Base-by-base conservation (phyloP, 2,329 filamentous ascomycete species). In the Tolypocladium guangdongense region DNA sequence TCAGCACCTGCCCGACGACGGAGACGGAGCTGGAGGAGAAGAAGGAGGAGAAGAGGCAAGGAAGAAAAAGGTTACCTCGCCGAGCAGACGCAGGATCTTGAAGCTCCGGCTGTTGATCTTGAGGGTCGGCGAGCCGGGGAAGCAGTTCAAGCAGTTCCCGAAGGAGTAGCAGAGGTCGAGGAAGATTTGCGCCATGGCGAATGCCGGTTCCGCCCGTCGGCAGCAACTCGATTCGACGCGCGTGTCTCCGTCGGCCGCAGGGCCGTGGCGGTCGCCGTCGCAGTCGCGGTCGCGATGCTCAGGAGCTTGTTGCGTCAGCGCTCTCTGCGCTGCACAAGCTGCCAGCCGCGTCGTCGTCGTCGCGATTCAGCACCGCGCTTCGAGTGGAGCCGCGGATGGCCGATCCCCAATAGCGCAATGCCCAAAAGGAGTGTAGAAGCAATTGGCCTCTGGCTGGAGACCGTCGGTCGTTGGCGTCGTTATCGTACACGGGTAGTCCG, bases 101-200 rank as follows among this genome's bases (percentile, higher is more conserved):
- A 96, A 96, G 73, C 84, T 93, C 57, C 90, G 85, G 65, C 80
- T 87, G 72, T 97, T 97, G 75, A 99, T 93, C 73, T 93, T 95
- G 61, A 99, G 82, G 54, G 92, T 90, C 54, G 93, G 92, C 59
- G 90, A 92, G 62, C 88, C 88, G 16, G 93, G 92, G 67, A 99
- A 97, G 76, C 93, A 99, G 71, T 87, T 92, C 72, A 97, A 84
- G 78, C 92, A 97, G 73, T 91, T 95, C 58, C 89, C 90, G 57
- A 99, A 81, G 56, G 90, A 95, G 71, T 93, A 95, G 61, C 97
- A 75, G 37, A 95, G 78, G 68, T 97, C 93, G 60, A 92, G 81
- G 57, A 97, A 77, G 67, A 95, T 86, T 70, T 90, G 86, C 66
- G 88, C 83, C 88, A 92, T 92, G 65, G 58, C 59, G 51, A 49